phyloP scores from a whole-genome alignment of 441 rosid genomes.

The Hura crepitans region DNA sequence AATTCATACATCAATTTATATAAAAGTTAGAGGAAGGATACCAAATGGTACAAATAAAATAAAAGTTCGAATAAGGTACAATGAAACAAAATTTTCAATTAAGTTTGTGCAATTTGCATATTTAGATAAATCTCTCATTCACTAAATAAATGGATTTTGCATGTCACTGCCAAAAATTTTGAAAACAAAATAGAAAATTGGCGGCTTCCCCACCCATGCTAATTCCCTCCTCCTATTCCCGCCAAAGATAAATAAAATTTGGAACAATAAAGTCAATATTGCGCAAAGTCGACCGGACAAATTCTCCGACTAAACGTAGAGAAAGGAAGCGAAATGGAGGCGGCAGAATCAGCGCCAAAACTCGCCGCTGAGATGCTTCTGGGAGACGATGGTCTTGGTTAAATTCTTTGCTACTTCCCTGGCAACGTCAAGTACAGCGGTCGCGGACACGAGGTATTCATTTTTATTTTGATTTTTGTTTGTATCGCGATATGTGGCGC shows the following conservation, averaged over 20 bases:
- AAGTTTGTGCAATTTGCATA: too few species aligned
- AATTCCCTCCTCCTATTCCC: neutral
- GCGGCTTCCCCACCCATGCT: neutral
- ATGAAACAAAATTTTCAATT: too few species aligned
- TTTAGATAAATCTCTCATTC: too few species aligned
- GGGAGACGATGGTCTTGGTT: constrained; percentile 83
- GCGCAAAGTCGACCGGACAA: neutral
- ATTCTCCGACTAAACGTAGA: neutral
- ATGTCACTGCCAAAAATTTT: too few species aligned
- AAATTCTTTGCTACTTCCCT: constrained; percentile 83
- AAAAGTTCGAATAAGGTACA: too few species aligned
- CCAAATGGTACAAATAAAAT: too few species aligned
- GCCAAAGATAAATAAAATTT: neutral
- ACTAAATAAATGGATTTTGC: too few species aligned
- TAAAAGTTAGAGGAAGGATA: too few species aligned
- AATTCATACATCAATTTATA: too few species aligned
- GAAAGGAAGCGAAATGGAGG: constrained; percentile 37
- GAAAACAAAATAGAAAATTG: too few species aligned
- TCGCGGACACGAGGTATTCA: constrained; percentile 68
- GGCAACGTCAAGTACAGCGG: constrained; percentile 69
- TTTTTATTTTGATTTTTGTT: constrained; percentile 1
- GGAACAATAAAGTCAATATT: neutral
- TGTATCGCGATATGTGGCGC: too few species aligned
- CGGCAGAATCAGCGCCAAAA: constrained; percentile 51
- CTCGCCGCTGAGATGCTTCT: constrained; percentile 77